Percentiles rank a stretch among this genome's conserved stretches.
Conservation (phyloP, 202 grass and related monocot genomes). For the Saccharum hybrid region DNA sequence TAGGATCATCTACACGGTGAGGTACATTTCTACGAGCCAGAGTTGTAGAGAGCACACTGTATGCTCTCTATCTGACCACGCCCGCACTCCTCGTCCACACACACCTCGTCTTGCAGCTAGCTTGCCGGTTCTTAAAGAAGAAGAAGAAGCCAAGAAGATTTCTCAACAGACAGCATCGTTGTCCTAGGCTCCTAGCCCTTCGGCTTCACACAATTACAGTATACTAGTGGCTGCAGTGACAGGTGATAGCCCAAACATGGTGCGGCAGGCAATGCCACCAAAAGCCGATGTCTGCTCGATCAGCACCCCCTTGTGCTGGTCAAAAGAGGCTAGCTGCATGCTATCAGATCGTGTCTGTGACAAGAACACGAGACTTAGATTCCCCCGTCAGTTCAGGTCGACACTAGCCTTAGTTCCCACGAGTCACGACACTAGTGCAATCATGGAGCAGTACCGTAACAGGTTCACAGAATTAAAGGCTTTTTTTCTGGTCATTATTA, state of each 20-base stretch:
- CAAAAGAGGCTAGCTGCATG: slow-evolving; percentile 22
- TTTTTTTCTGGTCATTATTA: slow-evolving; percentile 15
- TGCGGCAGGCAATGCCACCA: no score
- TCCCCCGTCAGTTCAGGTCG: not conserved
- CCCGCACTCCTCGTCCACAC: slow-evolving; percentile 14
- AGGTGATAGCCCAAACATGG: not conserved
- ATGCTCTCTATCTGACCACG: slow-evolving; percentile 34
- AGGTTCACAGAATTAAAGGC: not conserved
- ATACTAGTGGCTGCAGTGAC: not conserved
- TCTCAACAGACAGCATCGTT: slow-evolving; percentile 7
- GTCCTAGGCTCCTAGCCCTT: not conserved
- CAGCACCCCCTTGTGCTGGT: not conserved
- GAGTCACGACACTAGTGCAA: no score
- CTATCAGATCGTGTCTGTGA: slow-evolving; percentile 22
- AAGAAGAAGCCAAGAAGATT: not conserved
- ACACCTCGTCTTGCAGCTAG: not conserved
- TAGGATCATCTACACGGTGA: not conserved
- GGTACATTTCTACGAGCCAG: not conserved
- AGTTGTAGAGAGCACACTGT: slow-evolving; percentile 13
- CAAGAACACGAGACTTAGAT: slow-evolving; percentile 39
- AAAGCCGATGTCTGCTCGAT: no score
- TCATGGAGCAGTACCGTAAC: not conserved
- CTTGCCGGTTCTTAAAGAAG: not conserved
- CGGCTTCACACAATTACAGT: not conserved
- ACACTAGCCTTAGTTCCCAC: not conserved